phyloP scores from a whole-genome alignment of 139 green algal species.

The Micractinium conductrix region DNA sequence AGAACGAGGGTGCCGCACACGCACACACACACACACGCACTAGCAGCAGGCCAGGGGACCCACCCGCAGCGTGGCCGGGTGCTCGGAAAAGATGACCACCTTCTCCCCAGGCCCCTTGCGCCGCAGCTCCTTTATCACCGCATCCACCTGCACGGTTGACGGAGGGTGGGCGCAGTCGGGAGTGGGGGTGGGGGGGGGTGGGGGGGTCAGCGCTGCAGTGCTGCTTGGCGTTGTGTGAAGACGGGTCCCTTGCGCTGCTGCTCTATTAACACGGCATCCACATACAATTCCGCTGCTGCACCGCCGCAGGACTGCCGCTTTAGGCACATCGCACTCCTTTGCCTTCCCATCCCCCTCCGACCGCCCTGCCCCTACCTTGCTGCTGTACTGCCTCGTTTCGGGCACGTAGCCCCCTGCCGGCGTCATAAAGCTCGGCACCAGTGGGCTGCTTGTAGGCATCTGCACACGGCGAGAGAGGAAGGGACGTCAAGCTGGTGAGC shows the following conservation, averaged over 20 bases:
- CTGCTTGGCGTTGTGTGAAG: too few relatives aligned
- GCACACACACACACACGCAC: background rate
- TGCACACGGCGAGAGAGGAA: background rate
- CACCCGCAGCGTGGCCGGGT: constrained; percentile 8
- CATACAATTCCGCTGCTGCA: too few relatives aligned
- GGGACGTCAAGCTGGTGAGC: too few relatives aligned
- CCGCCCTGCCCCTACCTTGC: background rate
- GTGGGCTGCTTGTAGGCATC: constrained; percentile 11
- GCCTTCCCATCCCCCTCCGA: background rate
- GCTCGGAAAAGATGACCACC: constrained; percentile 35
- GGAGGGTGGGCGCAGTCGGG: too few relatives aligned
- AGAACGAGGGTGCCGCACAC: background rate
- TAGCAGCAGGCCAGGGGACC: too few relatives aligned
- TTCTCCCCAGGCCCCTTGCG: background rate
- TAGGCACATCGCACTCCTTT: too few relatives aligned
- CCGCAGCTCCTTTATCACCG: constrained; percentile 12
- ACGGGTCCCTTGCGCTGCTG: too few relatives aligned
- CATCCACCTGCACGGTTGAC: background rate
- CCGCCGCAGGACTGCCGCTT: too few relatives aligned
- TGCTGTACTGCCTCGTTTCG: background rate
- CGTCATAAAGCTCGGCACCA: background rate
- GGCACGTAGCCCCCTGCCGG: background rate
- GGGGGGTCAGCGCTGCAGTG: background rate
- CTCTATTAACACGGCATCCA: too few relatives aligned
- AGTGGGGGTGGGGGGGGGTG: too few relatives aligned